Evolutionary conservation across 495 filamentous ascomycete species (phyloP).

Genomic region (Penicillium roqueforti): DNA sequence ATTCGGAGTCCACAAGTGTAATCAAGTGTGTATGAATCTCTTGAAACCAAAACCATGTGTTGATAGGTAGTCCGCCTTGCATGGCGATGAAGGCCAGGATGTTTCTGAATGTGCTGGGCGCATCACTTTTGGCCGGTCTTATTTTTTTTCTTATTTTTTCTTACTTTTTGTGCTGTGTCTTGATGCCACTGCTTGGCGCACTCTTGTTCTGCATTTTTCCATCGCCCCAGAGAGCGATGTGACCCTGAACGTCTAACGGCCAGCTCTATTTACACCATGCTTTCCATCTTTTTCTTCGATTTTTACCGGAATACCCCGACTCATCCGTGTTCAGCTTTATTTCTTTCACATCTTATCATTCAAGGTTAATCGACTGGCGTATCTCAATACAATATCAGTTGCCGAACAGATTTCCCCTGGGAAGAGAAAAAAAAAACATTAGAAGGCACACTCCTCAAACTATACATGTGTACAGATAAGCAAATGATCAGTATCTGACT

Average conservation of each 20-base stretch:
- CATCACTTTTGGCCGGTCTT: conserved; percentile 17
- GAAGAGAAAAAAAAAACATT: not conserved
- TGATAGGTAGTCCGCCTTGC: conserved; percentile 11
- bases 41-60: conserved; percentile 9
- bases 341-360: conserved; percentile 9
- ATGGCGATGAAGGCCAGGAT: conserved; percentile 2
- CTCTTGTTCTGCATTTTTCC: conserved; percentile 7
- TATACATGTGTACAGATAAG: not conserved
- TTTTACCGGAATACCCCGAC: conserved; percentile 28
- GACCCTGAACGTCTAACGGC: conserved; percentile 10
- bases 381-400: conserved; percentile 13
- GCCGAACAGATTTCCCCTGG: conserved; percentile 5
- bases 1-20: conserved; percentile 19
- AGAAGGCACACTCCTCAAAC: not conserved
- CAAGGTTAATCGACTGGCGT: conserved; percentile 15
- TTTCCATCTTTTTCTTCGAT: conserved; percentile 11
- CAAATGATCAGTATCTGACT: conserved; percentile 9
- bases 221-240: conserved; percentile 11
- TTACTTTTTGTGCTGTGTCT: conserved; percentile 7
- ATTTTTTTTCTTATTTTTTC: conserved; percentile 11
- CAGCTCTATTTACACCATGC: conserved; percentile 16
- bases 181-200: conserved; percentile 7
- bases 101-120: conserved; percentile 23
- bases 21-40: conserved; percentile 7
- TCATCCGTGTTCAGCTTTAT: conserved; percentile 16